Percentiles rank a stretch among this genome's conserved stretches.
Conservation (phyloP, 371 early-diverging fungal species). For the Mucor racemosus region DNA sequence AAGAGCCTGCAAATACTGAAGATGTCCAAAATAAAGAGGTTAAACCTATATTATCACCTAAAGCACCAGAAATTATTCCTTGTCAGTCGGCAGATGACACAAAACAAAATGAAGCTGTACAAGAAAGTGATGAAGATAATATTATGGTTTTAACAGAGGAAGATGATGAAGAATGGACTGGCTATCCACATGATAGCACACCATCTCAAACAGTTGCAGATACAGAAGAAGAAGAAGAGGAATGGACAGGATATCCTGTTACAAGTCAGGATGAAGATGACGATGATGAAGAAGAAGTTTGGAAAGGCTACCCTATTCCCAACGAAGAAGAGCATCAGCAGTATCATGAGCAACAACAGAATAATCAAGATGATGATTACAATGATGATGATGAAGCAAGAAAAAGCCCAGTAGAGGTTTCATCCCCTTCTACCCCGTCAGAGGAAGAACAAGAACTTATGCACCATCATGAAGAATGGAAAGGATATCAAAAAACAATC, state of each 20-base stretch:
- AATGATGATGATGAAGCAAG: neutral
- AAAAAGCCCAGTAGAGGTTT: conserved; percentile 5
- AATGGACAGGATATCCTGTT: conserved; percentile 33
- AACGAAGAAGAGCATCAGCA: conserved; percentile 4
- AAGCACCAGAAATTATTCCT: too few species aligned
- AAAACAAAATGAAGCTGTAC: neutral
- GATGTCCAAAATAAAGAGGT: too few species aligned
- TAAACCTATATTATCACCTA: too few species aligned
- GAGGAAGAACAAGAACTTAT: neutral
- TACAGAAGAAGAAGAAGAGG: conserved; percentile 30
- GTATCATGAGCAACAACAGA: neutral
- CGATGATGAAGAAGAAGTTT: conserved; percentile 25
- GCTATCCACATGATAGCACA: conserved; percentile 20
- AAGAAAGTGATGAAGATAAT: conserved; percentile 13
- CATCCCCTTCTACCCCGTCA: conserved; percentile 12
- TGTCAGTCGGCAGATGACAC: too few species aligned
- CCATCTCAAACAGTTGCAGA: conserved; percentile 2
- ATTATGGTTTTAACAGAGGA: conserved; percentile 4
- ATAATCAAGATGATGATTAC: neutral
- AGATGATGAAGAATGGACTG: conserved; percentile 31
- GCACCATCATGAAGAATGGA: conserved; percentile 24
- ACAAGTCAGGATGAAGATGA: conserved; percentile 28
- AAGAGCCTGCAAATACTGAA: neutral
- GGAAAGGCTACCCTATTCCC: conserved; percentile 38
- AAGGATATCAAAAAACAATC: conserved; percentile 20